These are phyloP conservation scores for Lactifluus pinguis DNA, from an alignment of 768 basidiomycete species.

Conservation along the genomic window DNA sequence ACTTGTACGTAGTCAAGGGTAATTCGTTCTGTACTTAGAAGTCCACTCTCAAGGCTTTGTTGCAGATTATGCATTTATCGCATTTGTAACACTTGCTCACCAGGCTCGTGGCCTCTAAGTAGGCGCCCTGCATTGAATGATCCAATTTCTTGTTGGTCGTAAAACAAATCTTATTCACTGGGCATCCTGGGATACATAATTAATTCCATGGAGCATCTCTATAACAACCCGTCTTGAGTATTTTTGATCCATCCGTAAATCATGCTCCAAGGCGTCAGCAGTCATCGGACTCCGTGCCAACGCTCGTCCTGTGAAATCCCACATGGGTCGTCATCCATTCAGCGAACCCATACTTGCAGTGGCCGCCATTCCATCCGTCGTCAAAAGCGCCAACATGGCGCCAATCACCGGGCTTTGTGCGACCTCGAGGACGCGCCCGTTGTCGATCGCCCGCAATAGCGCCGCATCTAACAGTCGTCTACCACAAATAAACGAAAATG, in stretches of 20 bases:
- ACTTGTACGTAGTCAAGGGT: not conserved
- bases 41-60: not conserved
- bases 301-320: not conserved
- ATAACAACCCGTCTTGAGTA: too few species aligned
- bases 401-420: slow-evolving; percentile 44
- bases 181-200: too few species aligned
- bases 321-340: not conserved
- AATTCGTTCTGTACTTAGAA: not conserved
- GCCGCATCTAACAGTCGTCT: slow-evolving; percentile 66
- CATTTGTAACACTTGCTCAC: not conserved
- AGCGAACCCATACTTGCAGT: not conserved
- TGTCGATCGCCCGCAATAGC: slow-evolving; percentile 55
- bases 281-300: too few species aligned
- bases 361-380: slow-evolving; percentile 28
- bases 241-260: too few species aligned
- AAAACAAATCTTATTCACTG: too few species aligned
- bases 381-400: slow-evolving; percentile 34
- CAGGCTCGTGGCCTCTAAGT: too few species aligned
- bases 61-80: not conserved
- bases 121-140: too few species aligned
- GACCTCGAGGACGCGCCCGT: slow-evolving; percentile 40
- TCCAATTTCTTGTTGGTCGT: too few species aligned
- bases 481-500: not conserved
- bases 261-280: too few species aligned
- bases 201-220: too few species aligned